A percentile compares a stretch with the other conserved stretches of the same genome.
phyloP scores from a whole-genome alignment of 148 eudicot species.

The Dysphania ambrosioides region DNA sequence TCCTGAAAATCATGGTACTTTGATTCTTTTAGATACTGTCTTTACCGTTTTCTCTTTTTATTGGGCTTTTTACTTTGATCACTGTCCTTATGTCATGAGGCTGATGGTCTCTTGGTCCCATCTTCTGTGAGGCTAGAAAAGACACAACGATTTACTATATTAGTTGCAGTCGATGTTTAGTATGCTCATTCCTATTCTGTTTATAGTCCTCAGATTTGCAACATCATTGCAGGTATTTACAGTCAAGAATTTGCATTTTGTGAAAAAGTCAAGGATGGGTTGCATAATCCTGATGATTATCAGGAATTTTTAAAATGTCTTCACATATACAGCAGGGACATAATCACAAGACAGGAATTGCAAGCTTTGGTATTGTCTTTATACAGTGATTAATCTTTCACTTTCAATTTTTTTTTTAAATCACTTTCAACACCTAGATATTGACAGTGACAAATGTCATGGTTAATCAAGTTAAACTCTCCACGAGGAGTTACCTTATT shows the following conservation, averaged over 20 bases:
- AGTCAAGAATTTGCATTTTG: constrained; percentile 77
- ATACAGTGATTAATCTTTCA: neutral
- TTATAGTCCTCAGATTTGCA: constrained; percentile 6
- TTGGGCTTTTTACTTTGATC: constrained; percentile 3
- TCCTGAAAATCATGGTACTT: neutral
- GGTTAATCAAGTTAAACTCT: neutral
- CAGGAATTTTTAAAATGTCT: constrained; percentile 95
- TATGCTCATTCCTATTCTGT: neutral
- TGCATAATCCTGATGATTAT: constrained; percentile 72
- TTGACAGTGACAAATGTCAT: neutral
- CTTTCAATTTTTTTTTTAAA: neutral
- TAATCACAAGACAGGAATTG: constrained; percentile 78
- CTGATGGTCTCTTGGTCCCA: neutral
- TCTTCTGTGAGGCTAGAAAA: neutral
- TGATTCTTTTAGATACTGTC: neutral
- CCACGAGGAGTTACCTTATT: neutral
- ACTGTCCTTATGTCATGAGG: neutral
- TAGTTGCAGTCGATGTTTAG: neutral
- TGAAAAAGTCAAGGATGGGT: constrained; percentile 85
- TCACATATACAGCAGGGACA: constrained; percentile 88
- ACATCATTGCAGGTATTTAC: constrained; percentile 54
- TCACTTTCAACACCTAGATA: neutral
- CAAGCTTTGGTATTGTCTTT: constrained; percentile 66
- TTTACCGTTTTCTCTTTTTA: neutral
- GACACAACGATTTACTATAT: neutral